Evolutionary conservation across 352 stramenopile species (phyloP).

Genomic region (Blastocystis sp.): DNA sequence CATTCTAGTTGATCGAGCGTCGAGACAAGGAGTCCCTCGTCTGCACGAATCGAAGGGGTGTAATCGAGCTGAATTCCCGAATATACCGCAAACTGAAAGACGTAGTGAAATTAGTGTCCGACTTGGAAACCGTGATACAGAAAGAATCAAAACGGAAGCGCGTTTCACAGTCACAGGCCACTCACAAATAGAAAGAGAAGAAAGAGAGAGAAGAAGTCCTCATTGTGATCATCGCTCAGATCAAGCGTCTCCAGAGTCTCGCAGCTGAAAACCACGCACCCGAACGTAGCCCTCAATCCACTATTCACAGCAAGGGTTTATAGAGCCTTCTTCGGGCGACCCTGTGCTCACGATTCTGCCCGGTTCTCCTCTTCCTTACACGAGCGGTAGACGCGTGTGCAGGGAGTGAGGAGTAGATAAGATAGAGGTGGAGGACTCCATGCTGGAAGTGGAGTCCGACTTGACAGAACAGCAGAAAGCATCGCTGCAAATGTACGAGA

Average conservation of each 20-base stretch:
- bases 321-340: not conserved
- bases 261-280: conserved; percentile 37
- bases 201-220: not conserved
- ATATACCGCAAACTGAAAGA: conserved; percentile 20
- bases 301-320: not conserved
- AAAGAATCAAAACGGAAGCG: not conserved
- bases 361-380: not conserved
- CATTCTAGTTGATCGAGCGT: not conserved
- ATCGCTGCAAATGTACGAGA: conserved; percentile 43
- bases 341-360: conserved; percentile 32
- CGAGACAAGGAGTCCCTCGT: conserved; percentile 39
- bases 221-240: not conserved
- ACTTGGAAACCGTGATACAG: not conserved
- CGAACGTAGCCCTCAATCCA: not conserved
- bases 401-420: not conserved
- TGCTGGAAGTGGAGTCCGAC: not conserved
- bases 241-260: not conserved
- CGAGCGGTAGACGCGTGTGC: not conserved
- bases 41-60: not conserved
- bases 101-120: not conserved
- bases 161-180: not conserved
- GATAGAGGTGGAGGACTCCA: not conserved
- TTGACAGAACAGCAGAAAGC: conserved; percentile 40
- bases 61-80: conserved; percentile 29
- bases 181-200: not conserved